Percentiles rank a stretch among this genome's conserved stretches.
Conservation (phyloP, 768 basidiomycete genomes). For the Butyriboletus loyo region DNA sequence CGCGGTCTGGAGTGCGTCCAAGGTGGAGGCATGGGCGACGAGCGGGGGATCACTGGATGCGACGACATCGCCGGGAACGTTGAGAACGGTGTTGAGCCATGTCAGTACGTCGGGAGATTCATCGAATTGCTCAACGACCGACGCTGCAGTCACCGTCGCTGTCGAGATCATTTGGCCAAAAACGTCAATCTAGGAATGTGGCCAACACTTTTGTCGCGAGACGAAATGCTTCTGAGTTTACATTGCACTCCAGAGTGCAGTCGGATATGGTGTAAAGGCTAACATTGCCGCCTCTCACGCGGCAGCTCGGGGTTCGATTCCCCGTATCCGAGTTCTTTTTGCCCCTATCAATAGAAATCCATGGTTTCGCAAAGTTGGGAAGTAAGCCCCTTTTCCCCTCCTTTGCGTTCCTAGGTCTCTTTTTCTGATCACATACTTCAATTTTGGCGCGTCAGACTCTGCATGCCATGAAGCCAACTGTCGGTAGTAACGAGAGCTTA, state of each 20-base stretch:
- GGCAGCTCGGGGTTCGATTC: conserved; percentile 37
- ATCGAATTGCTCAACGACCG: conserved; percentile 54
- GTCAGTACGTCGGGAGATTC: conserved; percentile 57
- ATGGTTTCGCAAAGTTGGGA: too few relatives aligned
- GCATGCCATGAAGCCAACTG: too few relatives aligned
- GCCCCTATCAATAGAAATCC: too few relatives aligned
- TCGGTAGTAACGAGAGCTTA: too few relatives aligned
- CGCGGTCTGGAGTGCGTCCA: conserved; percentile 72
- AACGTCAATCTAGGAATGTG: background rate
- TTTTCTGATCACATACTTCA: too few relatives aligned
- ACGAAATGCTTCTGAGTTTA: background rate
- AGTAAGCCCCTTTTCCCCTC: too few relatives aligned
- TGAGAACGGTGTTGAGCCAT: conserved; percentile 71
- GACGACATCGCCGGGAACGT: conserved; percentile 39
- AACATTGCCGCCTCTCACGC: conserved; percentile 63
- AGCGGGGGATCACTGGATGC: conserved; percentile 30
- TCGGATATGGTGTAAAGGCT: conserved; percentile 64
- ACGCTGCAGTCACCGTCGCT: conserved; percentile 31
- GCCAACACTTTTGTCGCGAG: background rate
- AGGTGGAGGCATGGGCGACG: conserved; percentile 63
- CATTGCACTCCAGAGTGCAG: too few relatives aligned
- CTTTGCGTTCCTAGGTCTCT: too few relatives aligned
- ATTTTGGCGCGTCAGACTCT: too few relatives aligned
- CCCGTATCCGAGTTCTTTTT: conserved; percentile 29
- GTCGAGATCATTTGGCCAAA: conserved; percentile 22